These are phyloP conservation scores for Tothia fuscella DNA, from an alignment of 2,329 filamentous ascomycete genomes.

Conservation along the genomic window DNA sequence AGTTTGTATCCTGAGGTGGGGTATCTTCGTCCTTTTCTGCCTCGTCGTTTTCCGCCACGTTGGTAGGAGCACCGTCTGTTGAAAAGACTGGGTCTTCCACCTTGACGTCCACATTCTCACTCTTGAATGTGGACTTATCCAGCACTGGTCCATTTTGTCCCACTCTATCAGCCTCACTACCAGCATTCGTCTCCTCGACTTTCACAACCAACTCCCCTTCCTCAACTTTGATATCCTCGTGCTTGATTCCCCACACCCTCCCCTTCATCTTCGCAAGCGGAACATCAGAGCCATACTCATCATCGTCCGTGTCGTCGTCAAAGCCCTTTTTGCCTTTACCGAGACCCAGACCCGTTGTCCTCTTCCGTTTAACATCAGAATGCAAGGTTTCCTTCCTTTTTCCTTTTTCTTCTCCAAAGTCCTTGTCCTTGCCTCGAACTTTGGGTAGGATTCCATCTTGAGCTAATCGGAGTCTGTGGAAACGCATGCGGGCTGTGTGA, in stretches of 20 bases:
- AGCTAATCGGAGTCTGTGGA: constrained; percentile 40
- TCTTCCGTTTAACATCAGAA: background rate
- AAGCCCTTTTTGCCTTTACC: background rate
- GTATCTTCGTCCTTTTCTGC: no score
- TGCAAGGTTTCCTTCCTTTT: no score
- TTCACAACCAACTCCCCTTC: background rate
- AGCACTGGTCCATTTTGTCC: no score
- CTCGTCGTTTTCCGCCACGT: no score
- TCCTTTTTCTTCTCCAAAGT: background rate
- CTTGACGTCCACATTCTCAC: no score
- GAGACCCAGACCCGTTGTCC: background rate
- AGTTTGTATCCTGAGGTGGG: no score
- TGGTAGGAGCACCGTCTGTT: no score
- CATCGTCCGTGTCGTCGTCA: background rate
- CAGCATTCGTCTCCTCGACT: background rate
- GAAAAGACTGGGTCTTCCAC: no score
- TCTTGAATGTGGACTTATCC: background rate
- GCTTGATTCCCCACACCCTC: background rate
- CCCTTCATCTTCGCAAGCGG: background rate
- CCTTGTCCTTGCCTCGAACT: background rate
- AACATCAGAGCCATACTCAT: no score
- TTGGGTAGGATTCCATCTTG: constrained; percentile 20
- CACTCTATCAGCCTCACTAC: no score
- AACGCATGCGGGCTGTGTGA: constrained; percentile 46
- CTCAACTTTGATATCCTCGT: constrained; percentile 2